Evolutionary conservation across 2,329 filamentous ascomycete species (phyloP).

Genomic region (Zymoseptoria ardabiliae): DNA sequence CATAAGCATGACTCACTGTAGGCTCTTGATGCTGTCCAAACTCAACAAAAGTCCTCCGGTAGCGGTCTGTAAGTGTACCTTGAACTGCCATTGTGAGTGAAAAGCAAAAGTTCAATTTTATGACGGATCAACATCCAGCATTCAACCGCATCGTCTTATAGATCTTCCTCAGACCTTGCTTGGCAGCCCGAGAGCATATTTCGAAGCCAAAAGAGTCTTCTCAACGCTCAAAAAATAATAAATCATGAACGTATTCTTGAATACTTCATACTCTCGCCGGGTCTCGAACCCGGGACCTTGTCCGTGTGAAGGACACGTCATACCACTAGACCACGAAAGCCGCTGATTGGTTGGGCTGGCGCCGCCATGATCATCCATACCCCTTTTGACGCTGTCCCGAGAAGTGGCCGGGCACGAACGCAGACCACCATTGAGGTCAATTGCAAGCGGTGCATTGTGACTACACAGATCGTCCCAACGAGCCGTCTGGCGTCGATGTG

Average conservation of each 20-base stretch:
- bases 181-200: neutral
- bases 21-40: neutral
- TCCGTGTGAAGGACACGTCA: constrained; percentile 24
- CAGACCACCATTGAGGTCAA: too few relatives aligned
- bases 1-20: neutral
- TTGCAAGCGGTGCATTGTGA: too few relatives aligned
- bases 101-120: neutral
- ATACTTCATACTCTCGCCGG: constrained; percentile 9
- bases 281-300: constrained; percentile 27
- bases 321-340: constrained; percentile 21
- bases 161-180: neutral
- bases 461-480: too few relatives aligned
- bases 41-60: neutral
- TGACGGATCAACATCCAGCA: neutral
- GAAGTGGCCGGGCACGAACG: too few relatives aligned
- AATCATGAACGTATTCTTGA: neutral
- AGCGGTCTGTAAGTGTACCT: neutral
- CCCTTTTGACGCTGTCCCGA: too few relatives aligned
- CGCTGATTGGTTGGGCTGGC: neutral
- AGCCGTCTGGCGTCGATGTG: too few relatives aligned
- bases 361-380: too few relatives aligned
- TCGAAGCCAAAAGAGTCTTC: too few relatives aligned
- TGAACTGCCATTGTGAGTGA: neutral
- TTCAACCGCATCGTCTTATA: neutral
- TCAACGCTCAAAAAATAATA: neutral